phyloP scores from a whole-genome alignment of 495 filamentous ascomycete genomes.

The Lasiosphaeria hispida region DNA sequence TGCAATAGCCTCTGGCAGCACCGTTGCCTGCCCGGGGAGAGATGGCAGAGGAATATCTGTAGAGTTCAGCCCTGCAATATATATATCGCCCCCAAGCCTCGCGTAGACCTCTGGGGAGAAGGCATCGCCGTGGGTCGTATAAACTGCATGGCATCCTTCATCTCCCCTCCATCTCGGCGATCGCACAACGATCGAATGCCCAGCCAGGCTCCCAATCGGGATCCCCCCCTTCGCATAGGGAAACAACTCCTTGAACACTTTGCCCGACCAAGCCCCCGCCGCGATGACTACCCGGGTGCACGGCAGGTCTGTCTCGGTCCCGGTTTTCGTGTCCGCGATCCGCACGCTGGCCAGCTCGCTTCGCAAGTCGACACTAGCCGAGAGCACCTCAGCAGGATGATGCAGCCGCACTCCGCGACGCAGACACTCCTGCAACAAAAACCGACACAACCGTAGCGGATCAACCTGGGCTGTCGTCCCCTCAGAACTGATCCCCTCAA shows the following conservation, averaged over 20 bases:
- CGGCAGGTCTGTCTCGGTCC: constrained; percentile 53
- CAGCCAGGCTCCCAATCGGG: constrained; percentile 62
- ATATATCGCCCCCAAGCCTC: constrained; percentile 62
- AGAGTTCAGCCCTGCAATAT: constrained; percentile 71
- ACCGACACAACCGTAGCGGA: constrained; percentile 61
- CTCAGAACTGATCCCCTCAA: constrained; percentile 63
- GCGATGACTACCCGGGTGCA: constrained; percentile 62
- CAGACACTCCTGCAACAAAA: constrained; percentile 57
- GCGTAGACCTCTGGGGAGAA: constrained; percentile 76
- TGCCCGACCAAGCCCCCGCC: constrained; percentile 67
- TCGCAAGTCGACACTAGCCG: constrained; percentile 47
- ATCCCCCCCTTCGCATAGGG: constrained; percentile 48
- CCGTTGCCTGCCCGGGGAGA: constrained; percentile 46
- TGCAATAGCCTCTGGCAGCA: constrained; percentile 46
- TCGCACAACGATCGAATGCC: constrained; percentile 66
- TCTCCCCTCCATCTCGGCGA: constrained; percentile 53
- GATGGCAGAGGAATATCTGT: constrained; percentile 55
- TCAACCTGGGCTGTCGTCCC: constrained; percentile 64
- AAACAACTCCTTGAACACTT: constrained; percentile 63
- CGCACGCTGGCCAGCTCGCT: constrained; percentile 47
- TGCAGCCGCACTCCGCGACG: constrained; percentile 64
- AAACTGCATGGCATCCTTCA: constrained; percentile 64
- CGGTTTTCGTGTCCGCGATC: constrained; percentile 41
- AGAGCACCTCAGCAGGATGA: constrained; percentile 57
- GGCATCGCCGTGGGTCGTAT: constrained; percentile 54